Base-by-base conservation (phyloP, 164 flowering plant genomes). In the Kingdonia uniflora region DNA sequence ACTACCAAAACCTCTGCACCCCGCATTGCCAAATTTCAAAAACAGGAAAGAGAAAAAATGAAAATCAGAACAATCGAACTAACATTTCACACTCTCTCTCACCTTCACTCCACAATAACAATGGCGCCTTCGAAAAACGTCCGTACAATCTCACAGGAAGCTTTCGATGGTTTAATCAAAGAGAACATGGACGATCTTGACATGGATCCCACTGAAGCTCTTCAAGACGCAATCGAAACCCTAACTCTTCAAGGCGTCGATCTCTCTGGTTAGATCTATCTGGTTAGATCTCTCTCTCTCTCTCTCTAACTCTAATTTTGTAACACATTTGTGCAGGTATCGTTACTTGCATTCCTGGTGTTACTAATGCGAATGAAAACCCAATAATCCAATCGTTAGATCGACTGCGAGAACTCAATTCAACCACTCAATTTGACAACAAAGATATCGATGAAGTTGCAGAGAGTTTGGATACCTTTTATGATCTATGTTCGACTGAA, bases 171-270 rank as follows among this genome's bases (percentile, higher is more conserved):
- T 16, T 52, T 87, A 65, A 95, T 94, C 55, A 76, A 60, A 49
- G 99, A 89, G 66, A 94, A 89, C 79, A 69, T 86, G 39, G 96
- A 86, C 0, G 99, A 89, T 62, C 80, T 94, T n/a, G 96, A 80
- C 8, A 84, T 94, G 97, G 99, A 89, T 44, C 86, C 95, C 12
- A 40, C 68, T 38, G 97, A 94, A 59, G 99, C 99, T 21, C 81
- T 94, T 41, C 68, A 79, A 53, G 99, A 94, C 71, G 97, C 96
- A 61, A 71, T 94, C 51, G 67, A 92, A 50, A 81, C 99, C 61
- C 83, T 92, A 35, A 64, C 84, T 14, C 85, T 92, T 26, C 99
- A 92, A 69, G 96, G 95, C 74, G 99, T 84, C 68, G 89, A 88
- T 65, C 95, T 92, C 65, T 80, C 95, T 5, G 99, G 96, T 83